These are phyloP conservation scores for Catharanthus roseus DNA, from an alignment of 257 asterid genomes.

Conservation along the genomic window DNA sequence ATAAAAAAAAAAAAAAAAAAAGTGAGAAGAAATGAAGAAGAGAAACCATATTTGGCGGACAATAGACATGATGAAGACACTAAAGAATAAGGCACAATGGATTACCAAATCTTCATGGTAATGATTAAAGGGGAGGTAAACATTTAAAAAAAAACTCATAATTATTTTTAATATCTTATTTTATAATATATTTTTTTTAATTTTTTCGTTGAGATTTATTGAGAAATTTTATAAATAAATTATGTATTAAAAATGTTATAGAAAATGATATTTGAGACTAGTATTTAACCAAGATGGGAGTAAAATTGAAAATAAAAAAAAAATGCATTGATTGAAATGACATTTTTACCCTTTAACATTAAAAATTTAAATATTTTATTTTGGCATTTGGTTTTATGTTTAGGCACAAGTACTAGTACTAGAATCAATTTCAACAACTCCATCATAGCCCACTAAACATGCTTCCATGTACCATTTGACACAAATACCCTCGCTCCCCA, in stretches of 20 bases:
- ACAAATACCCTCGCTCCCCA: conserved; percentile 4
- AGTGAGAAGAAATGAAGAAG: neutral
- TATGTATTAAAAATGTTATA: no score
- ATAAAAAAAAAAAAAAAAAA: no score
- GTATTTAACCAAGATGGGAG: no score
- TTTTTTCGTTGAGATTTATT: no score
- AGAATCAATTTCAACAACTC: conserved; percentile 26
- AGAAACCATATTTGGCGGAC: neutral
- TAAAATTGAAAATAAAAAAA: no score
- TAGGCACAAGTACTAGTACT: conserved; percentile 6
- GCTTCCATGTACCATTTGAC: neutral
- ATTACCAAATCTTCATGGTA: conserved; percentile 11
- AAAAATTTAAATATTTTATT: no score
- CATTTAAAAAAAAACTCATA: neutral
- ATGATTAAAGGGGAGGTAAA: conserved; percentile 7
- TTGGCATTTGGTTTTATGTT: neutral
- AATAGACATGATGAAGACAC: conserved; percentile 3
- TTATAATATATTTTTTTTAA: no score
- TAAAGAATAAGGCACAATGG: conserved; percentile 8
- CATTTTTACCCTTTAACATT: no score
- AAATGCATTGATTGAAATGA: no score
- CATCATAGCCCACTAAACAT: conserved; percentile 22
- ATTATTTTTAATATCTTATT: no score
- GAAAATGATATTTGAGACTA: no score
- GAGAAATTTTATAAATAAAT: no score